These are phyloP conservation scores for Irpex sp. DNA, from an alignment of 1,284 basidiomycete species.

Conservation along the genomic window DNA sequence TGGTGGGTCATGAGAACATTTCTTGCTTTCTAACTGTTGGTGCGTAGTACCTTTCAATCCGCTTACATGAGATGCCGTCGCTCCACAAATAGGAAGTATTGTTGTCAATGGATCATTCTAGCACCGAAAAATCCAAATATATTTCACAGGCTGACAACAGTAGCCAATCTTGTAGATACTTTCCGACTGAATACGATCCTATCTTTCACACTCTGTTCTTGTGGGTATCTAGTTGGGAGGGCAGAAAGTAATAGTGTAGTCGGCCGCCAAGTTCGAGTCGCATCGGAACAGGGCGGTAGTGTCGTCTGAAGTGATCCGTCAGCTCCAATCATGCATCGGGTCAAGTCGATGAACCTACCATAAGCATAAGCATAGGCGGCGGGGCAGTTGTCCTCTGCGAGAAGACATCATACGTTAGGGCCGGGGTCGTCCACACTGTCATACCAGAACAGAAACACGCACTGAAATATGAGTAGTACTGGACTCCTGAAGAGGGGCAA, in stretches of 20 bases:
- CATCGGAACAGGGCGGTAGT: slow-evolving; percentile 45
- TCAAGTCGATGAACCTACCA: slow-evolving; percentile 17
- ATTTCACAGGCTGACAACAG: not conserved
- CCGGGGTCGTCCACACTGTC: too few species aligned
- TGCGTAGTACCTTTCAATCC: too few species aligned
- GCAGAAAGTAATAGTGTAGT: slow-evolving; percentile 51
- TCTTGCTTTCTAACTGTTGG: too few species aligned
- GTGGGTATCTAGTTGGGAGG: slow-evolving; percentile 24
- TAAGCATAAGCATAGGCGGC: slow-evolving; percentile 48
- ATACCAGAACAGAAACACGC: slow-evolving; percentile 14
- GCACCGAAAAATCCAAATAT: too few species aligned
- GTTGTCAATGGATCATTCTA: too few species aligned
- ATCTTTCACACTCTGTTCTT: not conserved
- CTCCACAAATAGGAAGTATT: too few species aligned
- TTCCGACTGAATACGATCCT: not conserved
- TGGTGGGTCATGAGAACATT: too few species aligned
- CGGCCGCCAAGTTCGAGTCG: slow-evolving; percentile 28
- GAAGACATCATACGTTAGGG: not conserved
- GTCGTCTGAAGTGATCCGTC: slow-evolving; percentile 28
- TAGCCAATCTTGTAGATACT: not conserved
- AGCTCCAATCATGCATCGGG: not conserved
- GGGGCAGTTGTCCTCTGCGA: slow-evolving; percentile 40
- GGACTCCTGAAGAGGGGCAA: slow-evolving; percentile 39
- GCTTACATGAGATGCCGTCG: too few species aligned
- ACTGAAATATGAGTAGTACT: slow-evolving; percentile 46